Evolutionary conservation across 306 rosid species (phyloP).

Genomic region (Rosa rugosa): DNA sequence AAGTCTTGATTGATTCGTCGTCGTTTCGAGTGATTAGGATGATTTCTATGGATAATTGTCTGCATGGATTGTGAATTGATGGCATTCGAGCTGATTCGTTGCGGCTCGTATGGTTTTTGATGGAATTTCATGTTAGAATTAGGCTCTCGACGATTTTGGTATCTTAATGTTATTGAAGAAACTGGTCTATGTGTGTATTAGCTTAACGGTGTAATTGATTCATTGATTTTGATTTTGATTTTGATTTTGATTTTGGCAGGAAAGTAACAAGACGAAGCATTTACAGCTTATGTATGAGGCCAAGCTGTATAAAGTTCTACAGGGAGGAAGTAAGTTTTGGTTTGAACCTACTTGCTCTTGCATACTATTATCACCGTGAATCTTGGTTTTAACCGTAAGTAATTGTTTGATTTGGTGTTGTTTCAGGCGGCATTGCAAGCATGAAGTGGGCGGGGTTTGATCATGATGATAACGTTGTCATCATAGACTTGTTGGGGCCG

Average conservation of each 20-base stretch:
- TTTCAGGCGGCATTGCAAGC: conserved; percentile 20
- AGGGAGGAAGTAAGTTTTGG: conserved; percentile 57
- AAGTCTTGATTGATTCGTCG: conserved; percentile 15
- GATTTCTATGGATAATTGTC: background rate
- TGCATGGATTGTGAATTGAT: background rate
- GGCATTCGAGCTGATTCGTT: background rate
- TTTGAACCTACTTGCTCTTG: background rate
- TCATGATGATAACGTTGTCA: conserved; percentile 34
- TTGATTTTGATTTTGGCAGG: conserved; percentile 31
- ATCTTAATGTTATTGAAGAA: background rate
- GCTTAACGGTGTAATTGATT: background rate
- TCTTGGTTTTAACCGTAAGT: background rate
- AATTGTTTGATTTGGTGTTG: background rate
- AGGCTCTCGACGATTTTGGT: background rate
- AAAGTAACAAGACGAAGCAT: conserved; percentile 62
- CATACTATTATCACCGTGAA: background rate
- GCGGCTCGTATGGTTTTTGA: background rate
- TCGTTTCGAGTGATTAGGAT: conserved; percentile 1
- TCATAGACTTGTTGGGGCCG: conserved; percentile 41
- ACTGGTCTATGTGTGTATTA: background rate
- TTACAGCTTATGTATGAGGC: conserved; percentile 69
- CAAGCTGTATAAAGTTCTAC: conserved; percentile 53
- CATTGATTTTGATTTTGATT: background rate
- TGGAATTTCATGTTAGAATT: background rate
- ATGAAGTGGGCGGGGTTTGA: conserved; percentile 37